Evolutionary conservation across 106 monocot genomes (phyloP).

Genomic region (Alisma plantagoaquatica): DNA sequence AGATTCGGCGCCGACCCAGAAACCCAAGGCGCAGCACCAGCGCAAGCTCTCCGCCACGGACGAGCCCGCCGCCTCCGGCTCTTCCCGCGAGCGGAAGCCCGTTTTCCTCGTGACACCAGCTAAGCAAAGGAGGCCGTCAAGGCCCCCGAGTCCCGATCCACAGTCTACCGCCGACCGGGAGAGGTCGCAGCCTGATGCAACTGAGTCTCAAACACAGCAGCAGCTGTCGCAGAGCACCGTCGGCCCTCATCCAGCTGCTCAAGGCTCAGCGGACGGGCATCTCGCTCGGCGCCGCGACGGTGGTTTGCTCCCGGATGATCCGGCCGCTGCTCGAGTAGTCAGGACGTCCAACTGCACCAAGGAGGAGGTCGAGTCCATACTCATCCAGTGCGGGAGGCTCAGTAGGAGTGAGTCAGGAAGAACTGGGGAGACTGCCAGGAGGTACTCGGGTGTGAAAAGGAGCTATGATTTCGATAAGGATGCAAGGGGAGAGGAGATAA

Average conservation of each 20-base stretch:
- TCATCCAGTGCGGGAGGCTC: conserved; percentile 94
- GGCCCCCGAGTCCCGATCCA: no score
- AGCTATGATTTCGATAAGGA: conserved; percentile 86
- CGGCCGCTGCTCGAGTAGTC: no score
- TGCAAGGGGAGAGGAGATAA: conserved; percentile 32
- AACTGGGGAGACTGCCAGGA: conserved; percentile 14
- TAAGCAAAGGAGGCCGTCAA: conserved; percentile 10
- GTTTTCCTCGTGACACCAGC: conserved; percentile 23
- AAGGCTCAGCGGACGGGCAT: background rate
- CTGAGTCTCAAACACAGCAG: no score
- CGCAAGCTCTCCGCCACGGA: no score
- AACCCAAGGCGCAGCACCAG: no score
- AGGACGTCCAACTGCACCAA: conserved; percentile 87
- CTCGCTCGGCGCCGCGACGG: conserved; percentile 1
- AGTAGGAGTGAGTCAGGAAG: conserved; percentile 82
- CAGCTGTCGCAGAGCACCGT: no score
- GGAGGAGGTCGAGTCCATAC: conserved; percentile 91
- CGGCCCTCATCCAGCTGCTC: background rate
- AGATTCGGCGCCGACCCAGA: no score
- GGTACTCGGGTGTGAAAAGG: conserved; percentile 65
- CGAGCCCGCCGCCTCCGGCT: no score
- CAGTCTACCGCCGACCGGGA: no score
- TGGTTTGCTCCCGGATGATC: conserved; percentile 9
- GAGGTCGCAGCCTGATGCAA: no score
- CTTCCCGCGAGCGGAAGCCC: conserved; percentile 13